phyloP scores from a whole-genome alignment of 495 filamentous ascomycete genomes.

The Tuber brumale region DNA sequence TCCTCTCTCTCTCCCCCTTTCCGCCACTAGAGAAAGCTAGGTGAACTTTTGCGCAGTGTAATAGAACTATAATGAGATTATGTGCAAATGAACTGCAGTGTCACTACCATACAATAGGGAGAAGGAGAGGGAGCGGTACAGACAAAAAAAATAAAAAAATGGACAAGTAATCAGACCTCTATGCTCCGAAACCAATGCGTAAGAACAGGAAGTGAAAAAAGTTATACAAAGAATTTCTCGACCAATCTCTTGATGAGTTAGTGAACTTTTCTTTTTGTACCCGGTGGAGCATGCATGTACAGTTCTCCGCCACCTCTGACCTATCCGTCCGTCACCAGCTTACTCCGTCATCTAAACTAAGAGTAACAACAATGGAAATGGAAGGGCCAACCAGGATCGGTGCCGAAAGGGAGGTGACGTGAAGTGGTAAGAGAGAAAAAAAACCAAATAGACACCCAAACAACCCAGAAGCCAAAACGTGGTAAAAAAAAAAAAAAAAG shows the following conservation, averaged over 20 bases:
- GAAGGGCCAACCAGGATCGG: not conserved
- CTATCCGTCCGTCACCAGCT: constrained; percentile 3
- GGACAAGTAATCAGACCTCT: not conserved
- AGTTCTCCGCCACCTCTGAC: constrained; percentile 3
- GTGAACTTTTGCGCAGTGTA: not conserved
- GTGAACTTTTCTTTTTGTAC: not conserved
- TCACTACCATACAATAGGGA: not conserved
- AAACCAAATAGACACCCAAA: not conserved
- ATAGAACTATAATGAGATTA: not conserved
- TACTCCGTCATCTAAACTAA: constrained; percentile 21
- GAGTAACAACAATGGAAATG: constrained; percentile 2
- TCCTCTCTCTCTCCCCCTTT: not conserved
- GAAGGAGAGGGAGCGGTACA: not conserved
- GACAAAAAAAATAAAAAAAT: not conserved
- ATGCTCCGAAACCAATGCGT: not conserved
- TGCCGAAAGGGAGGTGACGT: not conserved
- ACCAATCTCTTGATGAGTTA: constrained; percentile 11
- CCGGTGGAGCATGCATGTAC: constrained; percentile 12
- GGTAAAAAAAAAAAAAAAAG: constrained; percentile 6
- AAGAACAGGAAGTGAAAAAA: constrained; percentile 10
- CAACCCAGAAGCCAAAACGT: not conserved
- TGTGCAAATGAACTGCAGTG: not conserved
- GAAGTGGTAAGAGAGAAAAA: not conserved
- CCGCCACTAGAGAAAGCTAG: not conserved
- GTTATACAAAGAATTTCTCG: constrained; percentile 19